phyloP scores from a whole-genome alignment of 257 asterid genomes.

The Solanum sejunctum region DNA sequence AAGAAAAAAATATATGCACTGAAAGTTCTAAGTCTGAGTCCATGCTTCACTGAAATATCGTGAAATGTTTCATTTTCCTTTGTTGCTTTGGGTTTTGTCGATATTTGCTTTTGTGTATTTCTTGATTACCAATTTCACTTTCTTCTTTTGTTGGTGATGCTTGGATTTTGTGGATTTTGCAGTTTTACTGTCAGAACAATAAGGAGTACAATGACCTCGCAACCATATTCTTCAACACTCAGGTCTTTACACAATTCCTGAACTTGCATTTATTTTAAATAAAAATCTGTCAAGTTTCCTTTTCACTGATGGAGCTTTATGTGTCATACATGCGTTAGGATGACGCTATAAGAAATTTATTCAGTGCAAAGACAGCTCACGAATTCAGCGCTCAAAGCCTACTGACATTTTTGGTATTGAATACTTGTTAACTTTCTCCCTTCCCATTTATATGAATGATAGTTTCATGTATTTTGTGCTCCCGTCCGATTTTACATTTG shows the following conservation, averaged over 20 bases:
- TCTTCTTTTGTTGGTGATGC: constrained; percentile 3
- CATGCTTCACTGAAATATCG: neutral
- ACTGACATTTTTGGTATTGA: constrained; percentile 73
- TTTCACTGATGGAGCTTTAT: constrained; percentile 18
- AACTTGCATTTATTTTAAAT: neutral
- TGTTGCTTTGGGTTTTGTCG: neutral
- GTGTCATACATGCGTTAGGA: constrained; percentile 46
- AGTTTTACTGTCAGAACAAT: constrained; percentile 68
- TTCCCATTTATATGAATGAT: neutral
- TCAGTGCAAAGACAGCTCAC: constrained; percentile 93
- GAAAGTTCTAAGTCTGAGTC: neutral
- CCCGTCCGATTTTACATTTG: neutral
- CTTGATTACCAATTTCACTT: neutral
- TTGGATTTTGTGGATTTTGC: constrained; percentile 11
- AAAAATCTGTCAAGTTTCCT: neutral
- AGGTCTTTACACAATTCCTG: constrained; percentile 33
- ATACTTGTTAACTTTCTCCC: neutral
- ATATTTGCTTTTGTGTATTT: neutral
- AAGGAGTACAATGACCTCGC: constrained; percentile 96
- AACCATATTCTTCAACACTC: constrained; percentile 93
- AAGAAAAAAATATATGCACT: neutral
- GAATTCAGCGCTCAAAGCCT: constrained; percentile 92
- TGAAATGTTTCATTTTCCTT: neutral
- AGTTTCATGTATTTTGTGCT: neutral
- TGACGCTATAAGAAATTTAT: constrained; percentile 96